Percentiles rank a stretch among this genome's conserved stretches.
These are phyloP conservation scores for Diplogelasinospora grovesii DNA, from an alignment of 495 filamentous ascomycete genomes.

Conservation along the genomic window DNA sequence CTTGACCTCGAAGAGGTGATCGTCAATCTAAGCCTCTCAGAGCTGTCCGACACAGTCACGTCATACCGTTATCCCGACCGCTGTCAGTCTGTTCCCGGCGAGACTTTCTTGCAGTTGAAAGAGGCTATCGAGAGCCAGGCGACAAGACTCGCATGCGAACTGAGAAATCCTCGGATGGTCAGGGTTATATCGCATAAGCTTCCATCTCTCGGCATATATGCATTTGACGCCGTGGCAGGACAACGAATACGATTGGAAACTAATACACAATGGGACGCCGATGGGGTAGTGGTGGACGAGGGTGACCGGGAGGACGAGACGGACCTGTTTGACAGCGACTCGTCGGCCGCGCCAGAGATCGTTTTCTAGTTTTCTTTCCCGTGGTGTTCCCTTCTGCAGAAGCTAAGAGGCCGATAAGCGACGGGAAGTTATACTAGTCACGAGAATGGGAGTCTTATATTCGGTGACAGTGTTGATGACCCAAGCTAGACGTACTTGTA, in stretches of 20 bases:
- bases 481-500: too few relatives aligned
- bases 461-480: too few relatives aligned
- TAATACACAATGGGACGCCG: slow-evolving; percentile 1
- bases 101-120: too few relatives aligned
- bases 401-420: too few relatives aligned
- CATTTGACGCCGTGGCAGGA: background rate
- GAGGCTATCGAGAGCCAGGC: background rate
- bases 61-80: background rate
- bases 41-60: background rate
- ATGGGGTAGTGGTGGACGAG: background rate
- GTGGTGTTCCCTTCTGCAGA: too few relatives aligned
- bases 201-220: background rate
- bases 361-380: too few relatives aligned
- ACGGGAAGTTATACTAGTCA: too few relatives aligned
- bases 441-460: too few relatives aligned
- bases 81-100: background rate
- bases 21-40: background rate
- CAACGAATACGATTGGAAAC: background rate
- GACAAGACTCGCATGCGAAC: background rate
- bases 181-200: slow-evolving; percentile 3
- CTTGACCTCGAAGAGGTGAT: slow-evolving; percentile 4
- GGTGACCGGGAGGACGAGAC: background rate
- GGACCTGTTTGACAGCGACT: too few relatives aligned
- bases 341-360: too few relatives aligned
- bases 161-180: background rate